These are phyloP conservation scores for Saccharomycopsis javanensis DNA, from an alignment of 805 yeast genomes.

Conservation along the genomic window DNA sequence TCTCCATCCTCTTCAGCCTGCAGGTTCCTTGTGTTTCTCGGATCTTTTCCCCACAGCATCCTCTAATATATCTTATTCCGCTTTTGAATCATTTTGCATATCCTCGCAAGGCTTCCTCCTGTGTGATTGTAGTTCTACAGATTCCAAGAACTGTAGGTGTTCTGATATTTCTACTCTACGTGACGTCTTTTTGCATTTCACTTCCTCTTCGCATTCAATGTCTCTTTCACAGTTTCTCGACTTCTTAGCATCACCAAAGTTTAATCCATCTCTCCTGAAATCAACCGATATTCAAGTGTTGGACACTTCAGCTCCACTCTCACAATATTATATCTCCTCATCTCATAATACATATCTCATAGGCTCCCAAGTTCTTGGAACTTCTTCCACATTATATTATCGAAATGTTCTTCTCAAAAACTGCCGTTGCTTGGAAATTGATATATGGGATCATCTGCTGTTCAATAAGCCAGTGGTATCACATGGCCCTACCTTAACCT, in stretches of 20 bases:
- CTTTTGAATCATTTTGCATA: not conserved
- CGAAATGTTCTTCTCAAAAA: slow-evolving; percentile 82
- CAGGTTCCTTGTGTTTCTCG: not conserved
- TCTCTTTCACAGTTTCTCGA: not conserved
- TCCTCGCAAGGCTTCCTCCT: not conserved
- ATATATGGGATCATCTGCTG: slow-evolving; percentile 72
- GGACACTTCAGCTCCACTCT: slow-evolving; percentile 46
- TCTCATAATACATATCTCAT: slow-evolving; percentile 89
- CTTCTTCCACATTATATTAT: slow-evolving; percentile 83
- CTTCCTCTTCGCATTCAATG: not conserved
- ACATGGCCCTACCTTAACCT: slow-evolving; percentile 81
- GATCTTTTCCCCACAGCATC: not conserved
- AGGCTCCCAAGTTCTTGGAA: slow-evolving; percentile 84
- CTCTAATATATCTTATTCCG: not conserved
- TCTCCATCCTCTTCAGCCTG: not conserved
- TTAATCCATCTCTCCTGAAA: not conserved
- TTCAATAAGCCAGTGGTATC: slow-evolving; percentile 74
- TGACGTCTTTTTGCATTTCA: not conserved
- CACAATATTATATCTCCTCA: slow-evolving; percentile 81
- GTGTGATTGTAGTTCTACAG: not conserved
- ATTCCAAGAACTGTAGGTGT: not conserved
- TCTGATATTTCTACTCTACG: not conserved
- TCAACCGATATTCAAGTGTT: not conserved
- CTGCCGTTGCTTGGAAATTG: slow-evolving; percentile 90
- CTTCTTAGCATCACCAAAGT: not conserved